These are phyloP conservation scores for Sporothrix brunneoviolacea DNA, from an alignment of 2,329 filamentous ascomycete genomes.

Conservation along the genomic window DNA sequence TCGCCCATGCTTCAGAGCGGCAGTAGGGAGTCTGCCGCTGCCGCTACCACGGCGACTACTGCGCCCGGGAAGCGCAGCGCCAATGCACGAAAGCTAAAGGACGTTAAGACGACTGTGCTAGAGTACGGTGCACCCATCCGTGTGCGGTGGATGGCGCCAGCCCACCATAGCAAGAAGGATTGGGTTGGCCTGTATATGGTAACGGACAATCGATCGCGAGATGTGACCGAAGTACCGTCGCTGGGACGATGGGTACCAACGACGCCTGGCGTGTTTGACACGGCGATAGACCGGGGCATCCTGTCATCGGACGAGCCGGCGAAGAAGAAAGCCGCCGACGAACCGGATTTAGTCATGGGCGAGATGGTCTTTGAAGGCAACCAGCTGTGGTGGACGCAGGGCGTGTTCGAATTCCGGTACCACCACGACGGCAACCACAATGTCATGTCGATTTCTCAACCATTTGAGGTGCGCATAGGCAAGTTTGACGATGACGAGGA, in stretches of 20 bases:
- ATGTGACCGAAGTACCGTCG: conserved; percentile 75
- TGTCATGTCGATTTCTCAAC: conserved; percentile 87
- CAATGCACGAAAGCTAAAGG: conserved; percentile 44
- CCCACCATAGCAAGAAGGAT: conserved; percentile 81
- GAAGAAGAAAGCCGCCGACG: conserved; percentile 25
- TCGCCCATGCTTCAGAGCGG: background rate
- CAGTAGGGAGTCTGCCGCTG: conserved; percentile 28
- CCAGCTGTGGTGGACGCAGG: conserved; percentile 95
- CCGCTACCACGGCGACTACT: background rate
- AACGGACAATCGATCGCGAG: conserved; percentile 81
- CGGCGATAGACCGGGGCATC: conserved; percentile 68
- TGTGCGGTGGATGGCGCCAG: conserved; percentile 83
- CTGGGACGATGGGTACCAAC: conserved; percentile 86
- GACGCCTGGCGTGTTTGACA: conserved; percentile 69
- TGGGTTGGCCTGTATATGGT: conserved; percentile 98
- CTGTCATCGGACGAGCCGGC: conserved; percentile 59
- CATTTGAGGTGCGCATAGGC: conserved; percentile 82
- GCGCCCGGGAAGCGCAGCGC: conserved; percentile 60
- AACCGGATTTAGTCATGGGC: conserved; percentile 60
- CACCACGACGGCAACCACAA: conserved; percentile 90
- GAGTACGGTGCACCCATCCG: conserved; percentile 87
- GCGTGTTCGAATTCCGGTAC: conserved; percentile 94
- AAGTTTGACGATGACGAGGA: conserved; percentile 73
- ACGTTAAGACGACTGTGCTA: conserved; percentile 69
- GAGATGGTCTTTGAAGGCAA: conserved; percentile 86